Percentiles rank a stretch among this genome's conserved stretches.
These are phyloP conservation scores for Grosmannia huntii DNA, from an alignment of 2,329 filamentous ascomycete species.

Conservation along the genomic window DNA sequence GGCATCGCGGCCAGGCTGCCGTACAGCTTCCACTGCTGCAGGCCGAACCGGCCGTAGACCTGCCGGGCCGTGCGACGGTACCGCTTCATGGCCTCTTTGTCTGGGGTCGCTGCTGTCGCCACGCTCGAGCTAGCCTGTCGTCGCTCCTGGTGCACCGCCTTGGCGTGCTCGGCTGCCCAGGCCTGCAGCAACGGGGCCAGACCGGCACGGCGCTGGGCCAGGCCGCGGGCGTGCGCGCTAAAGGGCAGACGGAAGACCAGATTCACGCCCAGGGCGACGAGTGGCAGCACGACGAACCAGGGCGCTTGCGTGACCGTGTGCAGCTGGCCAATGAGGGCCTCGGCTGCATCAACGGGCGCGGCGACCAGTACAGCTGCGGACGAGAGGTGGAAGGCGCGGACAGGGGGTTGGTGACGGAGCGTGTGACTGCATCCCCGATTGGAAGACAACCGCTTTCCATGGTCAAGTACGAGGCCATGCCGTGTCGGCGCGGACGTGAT, in stretches of 20 bases:
- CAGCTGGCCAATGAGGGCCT: constrained; percentile 28
- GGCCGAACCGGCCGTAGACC: constrained; percentile 22
- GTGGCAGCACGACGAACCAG: constrained; percentile 42
- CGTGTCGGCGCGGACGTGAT: too few relatives aligned
- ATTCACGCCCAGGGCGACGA: constrained; percentile 28
- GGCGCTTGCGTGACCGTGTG: constrained; percentile 31
- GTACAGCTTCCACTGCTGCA: constrained; percentile 35
- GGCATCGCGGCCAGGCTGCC: constrained; percentile 27
- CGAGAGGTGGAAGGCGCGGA: not conserved
- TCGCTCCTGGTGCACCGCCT: constrained; percentile 12
- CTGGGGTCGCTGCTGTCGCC: not conserved
- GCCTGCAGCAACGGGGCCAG: constrained; percentile 20
- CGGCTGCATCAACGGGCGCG: constrained; percentile 23
- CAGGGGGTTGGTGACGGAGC: not conserved
- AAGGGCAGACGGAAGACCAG: constrained; percentile 33
- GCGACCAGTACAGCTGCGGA: not conserved
- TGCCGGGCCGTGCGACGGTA: constrained; percentile 12
- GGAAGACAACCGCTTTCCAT: too few relatives aligned
- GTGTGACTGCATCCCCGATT: too few relatives aligned
- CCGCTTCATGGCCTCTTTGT: constrained; percentile 12
- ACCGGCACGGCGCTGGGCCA: constrained; percentile 18
- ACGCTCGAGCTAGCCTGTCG: not conserved
- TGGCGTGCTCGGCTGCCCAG: constrained; percentile 19
- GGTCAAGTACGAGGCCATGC: too few relatives aligned
- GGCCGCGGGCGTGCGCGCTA: constrained; percentile 23